Percentiles rank a stretch among this genome's conserved stretches.
Conservation (phyloP, 345 rosid species). For the Hypericum androsaemum region DNA sequence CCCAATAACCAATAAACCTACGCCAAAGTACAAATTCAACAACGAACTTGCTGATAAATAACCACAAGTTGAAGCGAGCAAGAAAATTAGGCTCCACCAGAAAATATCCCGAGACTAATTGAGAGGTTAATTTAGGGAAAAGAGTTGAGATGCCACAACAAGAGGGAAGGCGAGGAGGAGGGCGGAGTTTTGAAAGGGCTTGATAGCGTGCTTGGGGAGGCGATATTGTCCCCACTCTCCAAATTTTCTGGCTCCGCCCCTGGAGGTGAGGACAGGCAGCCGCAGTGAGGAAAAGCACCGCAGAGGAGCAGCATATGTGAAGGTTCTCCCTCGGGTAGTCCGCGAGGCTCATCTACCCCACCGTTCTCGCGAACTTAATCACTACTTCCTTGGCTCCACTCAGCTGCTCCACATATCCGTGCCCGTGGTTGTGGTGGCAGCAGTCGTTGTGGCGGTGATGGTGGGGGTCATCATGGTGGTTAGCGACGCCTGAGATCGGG, state of each 20-base stretch:
- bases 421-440: slow-evolving; percentile 34
- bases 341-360: slow-evolving; percentile 69
- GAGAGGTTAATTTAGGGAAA: too few relatives aligned
- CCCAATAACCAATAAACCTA: slow-evolving; percentile 52
- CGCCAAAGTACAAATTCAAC: slow-evolving; percentile 1
- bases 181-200: slow-evolving; percentile 55
- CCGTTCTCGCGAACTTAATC: slow-evolving; percentile 52
- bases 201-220: slow-evolving; percentile 49
- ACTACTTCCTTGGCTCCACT: slow-evolving; percentile 40
- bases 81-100: too few relatives aligned
- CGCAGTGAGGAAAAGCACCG: slow-evolving; percentile 69
- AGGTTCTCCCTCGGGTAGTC: slow-evolving; percentile 74
- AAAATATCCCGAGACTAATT: too few relatives aligned
- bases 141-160: too few relatives aligned
- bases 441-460: slow-evolving; percentile 24
- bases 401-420: slow-evolving; percentile 28
- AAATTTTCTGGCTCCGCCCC: too few relatives aligned
- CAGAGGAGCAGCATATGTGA: slow-evolving; percentile 69
- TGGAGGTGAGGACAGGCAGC: slow-evolving; percentile 62
- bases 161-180: slow-evolving; percentile 71
- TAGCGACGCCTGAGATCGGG: slow-evolving; percentile 13
- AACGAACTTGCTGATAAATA: not conserved
- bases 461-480: slow-evolving; percentile 8
- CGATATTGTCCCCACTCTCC: too few relatives aligned
- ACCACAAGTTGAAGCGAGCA: slow-evolving; percentile 1